These are phyloP conservation scores for Phyllosticta paracitricarpa DNA, from an alignment of 2,329 filamentous ascomycete genomes.

Conservation along the genomic window DNA sequence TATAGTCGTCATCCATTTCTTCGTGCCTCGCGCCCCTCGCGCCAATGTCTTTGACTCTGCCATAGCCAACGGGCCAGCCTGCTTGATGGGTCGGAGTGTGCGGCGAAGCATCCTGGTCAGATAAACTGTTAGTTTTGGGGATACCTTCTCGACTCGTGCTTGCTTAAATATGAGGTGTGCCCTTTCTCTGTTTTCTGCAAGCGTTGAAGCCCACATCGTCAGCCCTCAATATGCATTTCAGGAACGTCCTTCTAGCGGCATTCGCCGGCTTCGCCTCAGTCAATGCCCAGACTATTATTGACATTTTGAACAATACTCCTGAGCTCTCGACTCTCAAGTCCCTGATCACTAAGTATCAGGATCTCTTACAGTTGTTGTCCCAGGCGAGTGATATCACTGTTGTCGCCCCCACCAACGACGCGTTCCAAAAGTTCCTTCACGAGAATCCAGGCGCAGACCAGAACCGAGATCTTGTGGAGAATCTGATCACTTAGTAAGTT, in stretches of 20 bases:
- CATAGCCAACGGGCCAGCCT: background rate
- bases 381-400: conserved; percentile 44
- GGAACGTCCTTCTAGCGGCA: conserved; percentile 26
- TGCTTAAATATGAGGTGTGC: background rate
- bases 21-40: background rate
- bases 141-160: background rate
- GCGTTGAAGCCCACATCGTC: background rate
- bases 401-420: conserved; percentile 47
- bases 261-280: conserved; percentile 25
- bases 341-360: conserved; percentile 28
- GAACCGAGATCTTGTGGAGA: conserved; percentile 31
- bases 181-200: background rate
- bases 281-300: conserved; percentile 24
- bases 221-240: conserved; percentile 15
- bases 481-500: conserved; percentile 35
- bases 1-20: background rate
- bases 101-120: background rate
- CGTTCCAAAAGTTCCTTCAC: conserved; percentile 33
- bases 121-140: background rate
- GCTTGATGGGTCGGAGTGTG: background rate
- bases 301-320: conserved; percentile 21
- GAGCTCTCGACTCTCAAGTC: conserved; percentile 24
- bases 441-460: conserved; percentile 19
- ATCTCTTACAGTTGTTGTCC: conserved; percentile 28
- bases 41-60: background rate